Conservation (phyloP, 805 yeast species). For the Candida patagonica region DNA sequence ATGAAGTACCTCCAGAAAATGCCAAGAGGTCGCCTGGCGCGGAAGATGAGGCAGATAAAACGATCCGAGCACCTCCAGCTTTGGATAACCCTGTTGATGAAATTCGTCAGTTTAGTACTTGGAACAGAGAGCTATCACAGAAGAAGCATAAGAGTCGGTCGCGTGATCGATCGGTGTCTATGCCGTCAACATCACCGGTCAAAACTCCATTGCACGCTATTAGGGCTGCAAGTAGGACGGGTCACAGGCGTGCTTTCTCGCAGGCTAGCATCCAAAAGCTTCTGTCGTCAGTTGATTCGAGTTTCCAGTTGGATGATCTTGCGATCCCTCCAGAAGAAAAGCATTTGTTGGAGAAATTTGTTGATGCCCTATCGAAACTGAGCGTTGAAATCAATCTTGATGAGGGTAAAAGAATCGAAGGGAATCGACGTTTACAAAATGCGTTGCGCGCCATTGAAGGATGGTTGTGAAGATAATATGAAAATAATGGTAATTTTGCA, state of each 20-base stretch:
- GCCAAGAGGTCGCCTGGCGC: too few relatives aligned
- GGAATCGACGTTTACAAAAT: constrained; percentile 62
- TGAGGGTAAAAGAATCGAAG: constrained; percentile 69
- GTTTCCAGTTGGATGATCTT: constrained; percentile 55
- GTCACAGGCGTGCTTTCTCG: constrained; percentile 12
- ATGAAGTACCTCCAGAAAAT: too few relatives aligned
- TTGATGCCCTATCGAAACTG: constrained; percentile 74
- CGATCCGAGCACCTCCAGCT: too few relatives aligned
- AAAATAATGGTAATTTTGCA: too few relatives aligned
- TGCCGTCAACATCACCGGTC: not conserved
- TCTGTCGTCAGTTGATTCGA: constrained; percentile 19
- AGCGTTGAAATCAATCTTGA: constrained; percentile 89
- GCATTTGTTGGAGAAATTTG: constrained; percentile 70
- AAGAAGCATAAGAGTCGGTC: not conserved
- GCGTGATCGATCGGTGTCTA: constrained; percentile 4
- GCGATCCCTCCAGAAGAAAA: constrained; percentile 71
- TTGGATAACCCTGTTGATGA: not conserved
- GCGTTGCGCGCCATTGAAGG: constrained; percentile 88
- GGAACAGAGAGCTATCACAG: not conserved
- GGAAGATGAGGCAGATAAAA: too few relatives aligned
- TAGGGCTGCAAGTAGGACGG: not conserved
- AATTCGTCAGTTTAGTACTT: not conserved
- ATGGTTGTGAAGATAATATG: too few relatives aligned
- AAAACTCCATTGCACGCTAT: not conserved
- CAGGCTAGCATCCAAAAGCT: constrained; percentile 21